Evolutionary conservation across 176 grass and related monocot genomes (phyloP).

Genomic region (Dactylis glomerata): DNA sequence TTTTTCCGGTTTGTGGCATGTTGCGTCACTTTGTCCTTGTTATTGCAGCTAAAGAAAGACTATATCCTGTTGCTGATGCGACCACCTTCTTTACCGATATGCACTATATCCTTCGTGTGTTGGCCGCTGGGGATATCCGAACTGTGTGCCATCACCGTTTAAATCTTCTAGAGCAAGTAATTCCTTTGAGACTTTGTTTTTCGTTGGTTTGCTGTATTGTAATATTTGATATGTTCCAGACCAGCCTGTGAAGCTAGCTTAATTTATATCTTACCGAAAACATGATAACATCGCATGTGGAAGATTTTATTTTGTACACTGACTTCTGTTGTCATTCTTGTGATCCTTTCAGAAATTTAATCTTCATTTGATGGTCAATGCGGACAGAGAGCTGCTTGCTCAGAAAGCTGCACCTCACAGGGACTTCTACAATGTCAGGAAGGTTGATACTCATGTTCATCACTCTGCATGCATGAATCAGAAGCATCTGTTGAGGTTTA

Average conservation of each 20-base stretch:
- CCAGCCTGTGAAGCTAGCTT: neutral
- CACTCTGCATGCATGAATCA: constrained; percentile 99
- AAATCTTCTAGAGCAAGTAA: constrained; percentile 91
- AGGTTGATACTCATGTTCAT: constrained; percentile 99
- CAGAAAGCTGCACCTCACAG: constrained; percentile 94
- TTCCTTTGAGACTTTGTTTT: neutral
- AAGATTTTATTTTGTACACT: neutral
- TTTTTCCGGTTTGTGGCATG: neutral
- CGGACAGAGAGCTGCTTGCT: constrained; percentile 95
- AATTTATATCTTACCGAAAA: constrained; percentile 24
- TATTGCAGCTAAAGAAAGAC: constrained; percentile 68
- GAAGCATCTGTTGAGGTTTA: constrained; percentile 94
- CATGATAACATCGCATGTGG: neutral
- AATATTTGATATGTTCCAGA: neutral
- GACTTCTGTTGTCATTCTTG: constrained; percentile 15
- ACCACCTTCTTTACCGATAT: constrained; percentile 96
- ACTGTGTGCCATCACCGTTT: constrained; percentile 85
- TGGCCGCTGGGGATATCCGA: constrained; percentile 87
- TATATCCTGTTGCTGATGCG: constrained; percentile 84
- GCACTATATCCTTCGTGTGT: constrained; percentile 87
- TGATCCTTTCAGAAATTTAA: constrained; percentile 82
- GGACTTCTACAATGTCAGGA: constrained; percentile 96
- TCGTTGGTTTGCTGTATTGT: neutral
- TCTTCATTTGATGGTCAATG: constrained; percentile 93
- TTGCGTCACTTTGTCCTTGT: constrained; percentile 13